Base-by-base conservation (phyloP, 352 stramenopile species). In the Blastocystis sp. region DNA sequence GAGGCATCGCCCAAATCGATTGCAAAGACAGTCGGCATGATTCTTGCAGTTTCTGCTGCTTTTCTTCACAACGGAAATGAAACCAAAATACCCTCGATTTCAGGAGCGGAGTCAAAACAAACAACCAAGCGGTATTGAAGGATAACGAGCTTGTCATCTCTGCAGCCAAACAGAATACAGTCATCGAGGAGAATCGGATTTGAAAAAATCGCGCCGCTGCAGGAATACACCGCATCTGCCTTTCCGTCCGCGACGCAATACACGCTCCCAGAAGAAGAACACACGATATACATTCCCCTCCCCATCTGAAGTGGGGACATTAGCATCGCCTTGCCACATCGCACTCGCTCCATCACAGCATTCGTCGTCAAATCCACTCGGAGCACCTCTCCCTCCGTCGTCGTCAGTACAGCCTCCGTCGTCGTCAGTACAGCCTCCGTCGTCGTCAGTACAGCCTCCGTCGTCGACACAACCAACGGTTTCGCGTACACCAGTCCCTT, bases 1-100 rank as follows among this genome's bases (percentile, higher is more conserved):
- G 21, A 48, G 17, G 38, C 11, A 4, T 70, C 56, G n/a, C 74
- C 74, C 17, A 84, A 40, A 69, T 84, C 74, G 23, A 84, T 69
- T n/a, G 21, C 66, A 34, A 34, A 34, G 28, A 34, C 28, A 34
- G 28, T 34, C 28, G 28, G 28, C 28, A 34, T 34, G 28, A 34
- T 34, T 34, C 28, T 34, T 34, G 28, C 28, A 34, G 28, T 34
- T 34, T 34, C 28, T 34, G 28, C 28, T 34, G 28, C 28, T 34
- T 34, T 34, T 34, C 28, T 34, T 34, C 28, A 34, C 28, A 34
- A 34, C 28, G 28, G 28, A 34, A 34, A 34, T 34, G 28, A 34
- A 34, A 34, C 28, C 28, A 34, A 34, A 34, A 34, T 34, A 34
- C 28, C 28, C 28, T 34, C 28, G 28, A 34, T 34, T 34, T 34